A percentile compares a stretch with the other conserved stretches of the same genome.
Conservation (phyloP, 164 flowering plant species). For the Vitis amurensis region DNA sequence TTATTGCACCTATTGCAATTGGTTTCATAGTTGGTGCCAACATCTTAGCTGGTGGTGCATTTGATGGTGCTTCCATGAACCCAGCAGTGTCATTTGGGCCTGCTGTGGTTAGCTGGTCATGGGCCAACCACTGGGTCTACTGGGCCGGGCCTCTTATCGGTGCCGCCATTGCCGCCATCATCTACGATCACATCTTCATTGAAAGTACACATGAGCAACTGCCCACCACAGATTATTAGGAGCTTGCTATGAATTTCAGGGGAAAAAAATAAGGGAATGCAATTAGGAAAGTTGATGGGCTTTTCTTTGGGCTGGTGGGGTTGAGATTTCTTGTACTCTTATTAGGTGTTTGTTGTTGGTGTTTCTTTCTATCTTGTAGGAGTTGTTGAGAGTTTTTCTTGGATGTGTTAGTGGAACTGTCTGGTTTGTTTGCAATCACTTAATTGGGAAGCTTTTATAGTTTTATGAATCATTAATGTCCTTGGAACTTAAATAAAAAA, state of each 20-base stretch:
- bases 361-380: neutral
- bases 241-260: neutral
- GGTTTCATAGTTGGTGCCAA: conserved; percentile 58
- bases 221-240: conserved; percentile 34
- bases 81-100: conserved; percentile 57
- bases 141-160: conserved; percentile 53
- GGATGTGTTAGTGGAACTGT: neutral
- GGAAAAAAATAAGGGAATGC: too few relatives aligned
- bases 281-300: too few relatives aligned
- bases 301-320: neutral
- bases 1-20: conserved; percentile 49
- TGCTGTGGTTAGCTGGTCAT: conserved; percentile 52
- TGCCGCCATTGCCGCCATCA: conserved; percentile 43
- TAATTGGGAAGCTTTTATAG: neutral
- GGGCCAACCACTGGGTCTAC: conserved; percentile 55
- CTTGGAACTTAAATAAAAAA: too few relatives aligned
- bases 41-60: conserved; percentile 54
- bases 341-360: neutral
- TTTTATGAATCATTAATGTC: too few relatives aligned
- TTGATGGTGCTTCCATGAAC: conserved; percentile 61
- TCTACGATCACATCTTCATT: conserved; percentile 48
- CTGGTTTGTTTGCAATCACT: neutral
- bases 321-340: neutral
- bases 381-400: conserved; percentile 4
- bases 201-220: conserved; percentile 29